These are phyloP conservation scores for Mytilinidion resinicola DNA, from an alignment of 495 filamentous ascomycete genomes.

Conservation along the genomic window DNA sequence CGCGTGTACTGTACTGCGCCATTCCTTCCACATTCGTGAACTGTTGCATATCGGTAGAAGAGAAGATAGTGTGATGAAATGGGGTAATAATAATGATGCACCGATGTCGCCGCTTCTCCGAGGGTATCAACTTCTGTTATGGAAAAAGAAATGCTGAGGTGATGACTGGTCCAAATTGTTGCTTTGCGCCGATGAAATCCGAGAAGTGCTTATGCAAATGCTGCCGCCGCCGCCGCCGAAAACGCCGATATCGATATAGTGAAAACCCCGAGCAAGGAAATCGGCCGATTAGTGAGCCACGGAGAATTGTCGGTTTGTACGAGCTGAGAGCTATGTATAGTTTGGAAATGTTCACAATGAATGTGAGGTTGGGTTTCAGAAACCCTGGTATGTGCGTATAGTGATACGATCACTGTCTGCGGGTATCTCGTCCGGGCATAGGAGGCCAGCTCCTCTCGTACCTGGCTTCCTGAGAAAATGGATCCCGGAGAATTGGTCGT, in stretches of 20 bases:
- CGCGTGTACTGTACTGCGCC: no score
- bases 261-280: no score
- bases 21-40: no score
- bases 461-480: slow-evolving; percentile 9
- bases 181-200: neutral
- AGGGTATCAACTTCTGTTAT: slow-evolving; percentile 1
- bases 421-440: neutral
- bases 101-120: neutral
- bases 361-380: no score
- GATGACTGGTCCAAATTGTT: neutral
- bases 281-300: no score
- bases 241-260: neutral
- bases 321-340: no score
- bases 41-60: no score
- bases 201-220: neutral
- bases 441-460: slow-evolving; percentile 2
- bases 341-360: no score
- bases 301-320: no score
- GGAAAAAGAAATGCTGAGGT: neutral
- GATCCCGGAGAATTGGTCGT: slow-evolving; percentile 15
- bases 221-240: neutral
- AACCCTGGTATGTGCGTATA: no score
- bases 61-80: neutral
- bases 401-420: neutral
- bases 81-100: slow-evolving; percentile 1